Conservation (phyloP, 108 stramenopile species). For the Schizochytrium sp. region DNA sequence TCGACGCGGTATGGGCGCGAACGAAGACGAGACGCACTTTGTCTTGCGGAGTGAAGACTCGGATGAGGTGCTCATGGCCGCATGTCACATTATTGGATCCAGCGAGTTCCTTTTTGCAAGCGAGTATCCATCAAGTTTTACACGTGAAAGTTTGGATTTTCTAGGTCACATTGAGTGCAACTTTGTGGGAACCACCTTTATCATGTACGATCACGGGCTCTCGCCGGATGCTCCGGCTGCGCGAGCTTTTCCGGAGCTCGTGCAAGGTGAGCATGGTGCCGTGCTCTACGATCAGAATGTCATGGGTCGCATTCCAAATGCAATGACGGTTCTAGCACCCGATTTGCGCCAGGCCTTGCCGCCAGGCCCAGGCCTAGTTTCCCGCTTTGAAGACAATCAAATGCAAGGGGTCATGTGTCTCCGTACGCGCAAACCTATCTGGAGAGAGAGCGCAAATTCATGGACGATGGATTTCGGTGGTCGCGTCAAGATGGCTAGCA, state of each 20-base stretch:
- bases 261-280: slow-evolving; percentile 1
- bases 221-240: neutral
- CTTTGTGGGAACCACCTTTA: neutral
- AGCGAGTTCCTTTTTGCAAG: neutral
- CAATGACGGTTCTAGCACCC: slow-evolving; percentile 20
- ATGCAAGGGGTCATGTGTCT: neutral
- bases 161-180: neutral
- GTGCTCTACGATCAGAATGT: slow-evolving; percentile 19
- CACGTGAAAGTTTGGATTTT: neutral
- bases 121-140: neutral
- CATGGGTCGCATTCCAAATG: slow-evolving; percentile 20
- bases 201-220: neutral
- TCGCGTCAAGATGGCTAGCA: slow-evolving; percentile 18
- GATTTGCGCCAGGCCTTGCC: neutral
- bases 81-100: neutral
- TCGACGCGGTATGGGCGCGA: neutral
- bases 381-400: neutral
- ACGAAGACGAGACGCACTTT: neutral
- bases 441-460: neutral
- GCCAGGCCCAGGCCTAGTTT: neutral
- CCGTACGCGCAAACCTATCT: neutral
- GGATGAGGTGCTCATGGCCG: neutral
- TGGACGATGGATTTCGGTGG: slow-evolving; percentile 35
- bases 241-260: neutral
- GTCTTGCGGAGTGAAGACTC: neutral